phyloP scores from a whole-genome alignment of 169 alveolate species.

The Theileria sp. region DNA sequence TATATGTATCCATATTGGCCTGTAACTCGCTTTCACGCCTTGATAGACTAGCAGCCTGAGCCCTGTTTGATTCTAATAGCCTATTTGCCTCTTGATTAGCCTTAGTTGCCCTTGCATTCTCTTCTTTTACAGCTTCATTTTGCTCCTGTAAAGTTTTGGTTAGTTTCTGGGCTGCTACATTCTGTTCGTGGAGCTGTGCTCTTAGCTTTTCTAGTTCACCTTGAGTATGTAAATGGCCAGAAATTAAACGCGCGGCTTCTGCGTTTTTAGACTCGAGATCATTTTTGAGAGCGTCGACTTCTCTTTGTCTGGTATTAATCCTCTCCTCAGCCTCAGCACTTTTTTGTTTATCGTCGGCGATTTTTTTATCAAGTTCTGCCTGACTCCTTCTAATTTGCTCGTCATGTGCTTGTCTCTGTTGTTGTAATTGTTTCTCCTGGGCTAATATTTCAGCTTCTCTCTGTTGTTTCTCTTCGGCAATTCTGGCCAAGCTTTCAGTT shows the following conservation, averaged over 20 bases:
- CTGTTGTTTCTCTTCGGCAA: slow-evolving; percentile 2
- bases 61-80: background rate
- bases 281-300: slow-evolving; percentile 25
- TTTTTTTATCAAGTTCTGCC: background rate
- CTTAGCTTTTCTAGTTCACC: slow-evolving; percentile 40
- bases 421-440: slow-evolving; percentile 28
- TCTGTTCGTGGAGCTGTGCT: slow-evolving; percentile 34
- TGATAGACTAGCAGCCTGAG: slow-evolving; percentile 1
- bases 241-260: slow-evolving; percentile 29
- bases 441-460: background rate
- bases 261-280: slow-evolving; percentile 32
- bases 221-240: slow-evolving; percentile 34
- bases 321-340: slow-evolving; percentile 42
- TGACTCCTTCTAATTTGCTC: background rate
- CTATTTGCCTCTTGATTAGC: slow-evolving; percentile 50
- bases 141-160: slow-evolving; percentile 22
- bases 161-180: slow-evolving; percentile 30
- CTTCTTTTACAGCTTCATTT: slow-evolving; percentile 21
- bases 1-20: slow-evolving; percentile 32
- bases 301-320: slow-evolving; percentile 14
- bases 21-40: background rate
- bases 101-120: slow-evolving; percentile 27
- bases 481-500: slow-evolving; percentile 1
- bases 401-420: background rate
- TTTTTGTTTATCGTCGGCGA: slow-evolving; percentile 21